Evolutionary conservation across 2,329 filamentous ascomycete genomes (phyloP).

Genomic region (Dryadomyces quercivorus): DNA sequence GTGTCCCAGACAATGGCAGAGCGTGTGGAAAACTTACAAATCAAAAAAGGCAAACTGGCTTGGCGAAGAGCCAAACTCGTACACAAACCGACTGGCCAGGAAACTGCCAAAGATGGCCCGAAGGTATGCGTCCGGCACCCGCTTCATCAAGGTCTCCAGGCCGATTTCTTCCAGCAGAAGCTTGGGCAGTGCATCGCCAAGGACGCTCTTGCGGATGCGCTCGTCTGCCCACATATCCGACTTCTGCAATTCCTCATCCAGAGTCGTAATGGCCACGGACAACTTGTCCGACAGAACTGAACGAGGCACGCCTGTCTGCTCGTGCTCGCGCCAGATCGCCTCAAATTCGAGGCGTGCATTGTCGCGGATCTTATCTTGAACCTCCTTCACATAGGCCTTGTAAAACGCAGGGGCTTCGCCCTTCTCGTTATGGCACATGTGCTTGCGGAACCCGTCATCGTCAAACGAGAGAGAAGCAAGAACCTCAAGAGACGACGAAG

Average conservation of each 20-base stretch:
- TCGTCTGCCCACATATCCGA: slow-evolving; percentile 85
- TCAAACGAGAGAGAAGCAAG: slow-evolving; percentile 91
- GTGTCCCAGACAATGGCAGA: neutral
- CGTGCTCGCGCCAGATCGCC: slow-evolving; percentile 92
- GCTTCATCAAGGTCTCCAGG: slow-evolving; percentile 70
- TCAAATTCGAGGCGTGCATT: slow-evolving; percentile 94
- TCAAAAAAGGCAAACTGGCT: slow-evolving; percentile 98
- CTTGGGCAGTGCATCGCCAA: slow-evolving; percentile 75
- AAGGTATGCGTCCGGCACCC: slow-evolving; percentile 86
- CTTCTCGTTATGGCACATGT: slow-evolving; percentile 75
- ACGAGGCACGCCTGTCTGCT: slow-evolving; percentile 64
- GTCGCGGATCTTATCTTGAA: slow-evolving; percentile 80
- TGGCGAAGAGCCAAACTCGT: slow-evolving; percentile 83
- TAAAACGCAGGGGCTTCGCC: slow-evolving; percentile 84
- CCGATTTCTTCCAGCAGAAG: slow-evolving; percentile 82
- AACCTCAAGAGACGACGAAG: slow-evolving; percentile 91
- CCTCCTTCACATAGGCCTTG: slow-evolving; percentile 79
- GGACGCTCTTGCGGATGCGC: slow-evolving; percentile 62
- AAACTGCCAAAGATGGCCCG: slow-evolving; percentile 94
- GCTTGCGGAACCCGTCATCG: slow-evolving; percentile 71
- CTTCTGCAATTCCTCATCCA: slow-evolving; percentile 91
- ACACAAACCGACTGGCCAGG: slow-evolving; percentile 89
- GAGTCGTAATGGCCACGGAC: slow-evolving; percentile 83
- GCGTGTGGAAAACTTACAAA: slow-evolving; percentile 55
- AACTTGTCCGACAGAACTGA: slow-evolving; percentile 87